Evolutionary conservation across 768 basidiomycete genomes (phyloP), one percentile per base, ranked within the genome.

Genomic region (Clitopilus hobsonii): DNA sequence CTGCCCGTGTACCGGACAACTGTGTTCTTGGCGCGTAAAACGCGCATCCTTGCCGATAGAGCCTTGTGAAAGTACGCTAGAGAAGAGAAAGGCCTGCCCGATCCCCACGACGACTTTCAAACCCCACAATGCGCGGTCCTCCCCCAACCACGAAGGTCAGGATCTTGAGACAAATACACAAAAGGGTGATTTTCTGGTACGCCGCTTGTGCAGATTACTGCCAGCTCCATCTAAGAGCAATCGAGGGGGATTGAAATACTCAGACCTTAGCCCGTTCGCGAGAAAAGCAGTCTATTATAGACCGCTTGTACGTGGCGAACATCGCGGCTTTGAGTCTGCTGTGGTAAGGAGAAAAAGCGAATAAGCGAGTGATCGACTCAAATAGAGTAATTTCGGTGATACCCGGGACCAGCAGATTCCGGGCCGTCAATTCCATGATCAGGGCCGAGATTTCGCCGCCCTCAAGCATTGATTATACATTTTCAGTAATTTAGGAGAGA

Each of bases 231-330:
- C 82, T 76, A 82, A 81, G 73, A 79, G 71, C 83, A 62, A 78
- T 82, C 80, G 54, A 76, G 77, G 78, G 78, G 80, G 82, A 81
- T 71, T 81, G 56, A 64, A 82, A 83, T 79, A 69, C 85, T 88
- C 86, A 85, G 85, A 88, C 86, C 85, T 88, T 88, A 76, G 80
- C 86, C 87, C 84, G 85, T 84, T 87, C 83, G 83, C 77, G 69
- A 85, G 59, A 54, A 56, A 58, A 54, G 61, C 63, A 57, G 30
- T 20, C 38, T 20, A 23, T 23, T 63, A 65, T 29, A 55, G 56
- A 61, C 65, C 55, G 74, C 75, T 74, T 74, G 79, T 82, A 61
- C 64, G 84, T 71, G 59, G 72, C 82, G 83, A 86, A 84, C 83
- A 71, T 84, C 77, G 84, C 81, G 77, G 84, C 82, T 76, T 89